phyloP scores from a whole-genome alignment of 371 early-diverging fungal genomes.

The Haplosporangium sp. region DNA sequence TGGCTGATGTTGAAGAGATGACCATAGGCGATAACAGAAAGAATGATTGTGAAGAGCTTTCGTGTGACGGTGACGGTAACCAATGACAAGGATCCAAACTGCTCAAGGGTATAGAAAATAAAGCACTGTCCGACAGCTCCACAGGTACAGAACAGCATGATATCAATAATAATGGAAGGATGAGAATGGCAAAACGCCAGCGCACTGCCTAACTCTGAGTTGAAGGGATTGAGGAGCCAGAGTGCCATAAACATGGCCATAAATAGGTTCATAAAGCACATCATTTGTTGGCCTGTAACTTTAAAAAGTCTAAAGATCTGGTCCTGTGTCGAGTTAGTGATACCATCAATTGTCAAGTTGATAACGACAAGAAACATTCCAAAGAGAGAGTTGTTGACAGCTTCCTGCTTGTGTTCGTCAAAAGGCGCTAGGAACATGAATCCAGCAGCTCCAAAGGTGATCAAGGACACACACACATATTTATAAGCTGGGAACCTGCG shows the following conservation, averaged over 20 bases:
- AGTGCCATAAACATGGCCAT: slow-evolving; percentile 75
- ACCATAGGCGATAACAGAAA: slow-evolving; percentile 91
- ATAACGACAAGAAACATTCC: slow-evolving; percentile 87
- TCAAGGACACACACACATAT: slow-evolving; percentile 85
- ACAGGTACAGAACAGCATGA: slow-evolving; percentile 82
- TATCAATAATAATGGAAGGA: slow-evolving; percentile 85
- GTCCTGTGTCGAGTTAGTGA: slow-evolving; percentile 98
- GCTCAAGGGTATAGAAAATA: slow-evolving; percentile 94
- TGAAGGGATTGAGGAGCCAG: slow-evolving; percentile 79
- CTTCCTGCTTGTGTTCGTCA: slow-evolving; percentile 60
- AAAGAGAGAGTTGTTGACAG: slow-evolving; percentile 62
- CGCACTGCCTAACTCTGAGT: slow-evolving; percentile 84
- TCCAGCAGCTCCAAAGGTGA: slow-evolving; percentile 91
- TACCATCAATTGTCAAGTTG: slow-evolving; percentile 93
- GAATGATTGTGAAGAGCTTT: slow-evolving; percentile 95
- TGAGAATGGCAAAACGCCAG: slow-evolving; percentile 79
- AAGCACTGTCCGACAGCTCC: slow-evolving; percentile 98
- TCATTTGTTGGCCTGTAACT: slow-evolving; percentile 93
- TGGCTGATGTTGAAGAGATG: slow-evolving; percentile 84
- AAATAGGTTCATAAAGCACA: slow-evolving; percentile 96
- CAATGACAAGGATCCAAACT: slow-evolving; percentile 91
- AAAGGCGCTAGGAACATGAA: slow-evolving; percentile 91
- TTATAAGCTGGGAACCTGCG: slow-evolving; percentile 86
- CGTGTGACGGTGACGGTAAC: slow-evolving; percentile 97
- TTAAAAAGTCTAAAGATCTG: slow-evolving; percentile 86